Evolutionary conservation across 768 basidiomycete genomes (phyloP), one percentile per base, ranked within the genome.

Genomic region (Trametes villosa): DNA sequence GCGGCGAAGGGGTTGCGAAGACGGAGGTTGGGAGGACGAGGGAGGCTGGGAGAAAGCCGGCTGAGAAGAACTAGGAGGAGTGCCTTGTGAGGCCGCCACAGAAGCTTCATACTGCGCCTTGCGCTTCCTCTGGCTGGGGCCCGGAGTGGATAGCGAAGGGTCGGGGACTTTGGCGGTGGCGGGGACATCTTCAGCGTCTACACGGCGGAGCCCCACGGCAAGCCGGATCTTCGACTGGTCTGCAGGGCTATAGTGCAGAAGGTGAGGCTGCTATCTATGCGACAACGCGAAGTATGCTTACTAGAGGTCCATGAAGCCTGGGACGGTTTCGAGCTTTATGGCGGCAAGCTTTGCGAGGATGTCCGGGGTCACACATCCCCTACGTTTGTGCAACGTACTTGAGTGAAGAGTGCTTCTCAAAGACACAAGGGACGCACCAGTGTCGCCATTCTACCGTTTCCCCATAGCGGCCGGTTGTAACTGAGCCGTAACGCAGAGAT

Each of bases 371-470:
- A 90, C 87, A 59, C 90, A 92, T 61, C 86, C 88, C 90, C 89
- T 90, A 63, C 54, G 20, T 13, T 31, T 18, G 36, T 29, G 36
- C 38, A 55, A 17, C 18, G 45, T 42, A 22, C 33, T 30, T 41
- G 55, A 65, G 38, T 63, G 47, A 27, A 31, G 47, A 1, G 31
- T 20, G 33, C 36, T 57, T 9, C 41, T 57, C 45, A 30, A 44
- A 48, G 33, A 30, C 33, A 67, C 48, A 36, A 29, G 40, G 59
- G 47, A 59, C 77, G 67, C 73, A 89, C 89, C 91, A 92, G 65
- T 92, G 91, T 41, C 84, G 78, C 91, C 91, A 92, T 67, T 86
- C 79, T 3, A 91, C 83, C 0, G 79, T 82, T 71, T 89, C 87
- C 47, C 87, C 84, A 51, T 79, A 84, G 38, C 79, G 72, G 20